Evolutionary conservation across 176 grass and related monocot species (phyloP), one percentile per base, ranked within the genome.

Genomic region (Zizania latifolia): DNA sequence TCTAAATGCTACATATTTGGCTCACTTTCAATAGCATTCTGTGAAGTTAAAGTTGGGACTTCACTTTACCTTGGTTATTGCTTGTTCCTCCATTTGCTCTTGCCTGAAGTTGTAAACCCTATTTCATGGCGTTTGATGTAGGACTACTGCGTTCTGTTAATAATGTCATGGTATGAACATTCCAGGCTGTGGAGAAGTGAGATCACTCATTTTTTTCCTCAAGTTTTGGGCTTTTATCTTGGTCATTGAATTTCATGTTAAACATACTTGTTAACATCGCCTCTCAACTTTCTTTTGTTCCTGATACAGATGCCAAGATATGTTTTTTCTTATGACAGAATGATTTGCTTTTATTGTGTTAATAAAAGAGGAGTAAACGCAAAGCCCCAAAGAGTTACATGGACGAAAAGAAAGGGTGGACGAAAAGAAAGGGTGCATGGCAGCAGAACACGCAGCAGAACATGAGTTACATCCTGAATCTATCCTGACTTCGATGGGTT

Each of bases 151-250:
- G 75, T 50, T 90, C 26, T 79, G 79, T 83, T 70, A 83, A 82
- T 86, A 82, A 90, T 74, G 71, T 56, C 27, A 64, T 79, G 75
- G 63, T 76, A 75, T 80, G 76, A 75, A 84, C 70, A 65, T 70
- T 84, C 63, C 86, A 76, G 62, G 56, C 81, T 80, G 56, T 70
- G 76, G 43, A 56, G 44, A 63, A 80, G 67, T 36, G 51, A 37
- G 63, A 67, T 31, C 17, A 21, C 46, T n/a, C n/a, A n/a, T n/a
- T 11, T 21, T 50, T 43, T 43, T 43, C 19, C 65, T n/a, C 55
- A 62, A 23, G 7, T 72, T 51, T n/a, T n/a, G 38, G 38, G 23
- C 0, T 17, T 45, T 43, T 48, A 10, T 65, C 10, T 34, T 76
- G 51, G 26, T 28, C 30, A 8, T 58, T 31, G 17, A n/a, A n/a